Conservation (phyloP, 768 basidiomycete species). For the Serendipita sp. region DNA sequence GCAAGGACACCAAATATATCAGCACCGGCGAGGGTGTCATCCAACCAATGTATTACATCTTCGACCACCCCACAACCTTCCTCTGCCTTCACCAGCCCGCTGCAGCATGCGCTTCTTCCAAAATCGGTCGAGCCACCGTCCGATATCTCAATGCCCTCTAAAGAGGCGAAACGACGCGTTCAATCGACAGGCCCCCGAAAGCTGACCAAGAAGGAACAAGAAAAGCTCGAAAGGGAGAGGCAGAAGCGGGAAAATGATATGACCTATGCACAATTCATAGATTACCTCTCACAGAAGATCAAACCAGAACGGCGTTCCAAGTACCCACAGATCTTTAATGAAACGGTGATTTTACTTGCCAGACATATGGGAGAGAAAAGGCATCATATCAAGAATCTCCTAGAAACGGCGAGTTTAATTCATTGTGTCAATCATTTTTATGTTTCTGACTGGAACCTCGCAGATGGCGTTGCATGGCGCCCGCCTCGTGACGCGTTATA, state of each 20-base stretch:
- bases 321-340: neutral
- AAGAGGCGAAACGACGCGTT: no score
- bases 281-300: neutral
- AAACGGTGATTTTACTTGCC: neutral
- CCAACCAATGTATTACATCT: no score
- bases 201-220: neutral
- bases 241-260: neutral
- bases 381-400: neutral
- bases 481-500: constrained; percentile 41
- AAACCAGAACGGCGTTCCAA: neutral
- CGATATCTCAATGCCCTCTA: no score
- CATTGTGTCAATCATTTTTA: neutral
- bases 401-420: neutral
- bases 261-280: neutral
- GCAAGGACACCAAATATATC: no score
- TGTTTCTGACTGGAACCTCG: neutral
- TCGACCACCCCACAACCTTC: no score
- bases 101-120: no score
- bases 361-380: neutral
- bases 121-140: no score
- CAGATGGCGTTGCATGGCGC: constrained; percentile 55
- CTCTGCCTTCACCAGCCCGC: no score
- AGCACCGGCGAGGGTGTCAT: no score
- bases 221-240: neutral
- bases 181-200: neutral